Conservation (phyloP, 257 asterid genomes). For the Mitragyna speciosa region DNA sequence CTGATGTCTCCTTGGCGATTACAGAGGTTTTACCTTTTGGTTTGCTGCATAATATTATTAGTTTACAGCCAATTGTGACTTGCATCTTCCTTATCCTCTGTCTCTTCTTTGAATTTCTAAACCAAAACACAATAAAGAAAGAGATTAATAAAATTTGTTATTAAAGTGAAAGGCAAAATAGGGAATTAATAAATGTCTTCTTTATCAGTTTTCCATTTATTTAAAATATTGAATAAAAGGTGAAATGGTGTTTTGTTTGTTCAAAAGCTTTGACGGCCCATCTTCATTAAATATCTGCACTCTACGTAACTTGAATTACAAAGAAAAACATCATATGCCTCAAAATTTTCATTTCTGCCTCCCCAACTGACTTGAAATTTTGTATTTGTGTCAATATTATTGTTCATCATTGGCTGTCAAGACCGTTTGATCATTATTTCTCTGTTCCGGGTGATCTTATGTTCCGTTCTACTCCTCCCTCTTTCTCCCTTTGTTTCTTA, state of each 20-base stretch:
- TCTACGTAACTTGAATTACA: no score
- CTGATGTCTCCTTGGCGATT: slow-evolving; percentile 79
- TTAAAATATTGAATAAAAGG: background rate
- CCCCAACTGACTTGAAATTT: background rate
- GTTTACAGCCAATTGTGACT: slow-evolving; percentile 11
- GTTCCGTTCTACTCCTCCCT: background rate
- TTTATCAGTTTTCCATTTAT: background rate
- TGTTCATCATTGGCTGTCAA: background rate
- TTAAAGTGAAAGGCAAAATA: background rate
- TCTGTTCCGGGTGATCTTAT: background rate
- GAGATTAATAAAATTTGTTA: background rate
- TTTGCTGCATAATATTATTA: background rate
- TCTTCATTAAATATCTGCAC: background rate
- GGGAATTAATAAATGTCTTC: background rate
- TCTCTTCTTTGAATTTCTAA: background rate
- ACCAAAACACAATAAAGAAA: background rate
- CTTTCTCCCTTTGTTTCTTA: background rate
- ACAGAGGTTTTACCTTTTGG: slow-evolving; percentile 65
- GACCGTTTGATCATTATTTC: background rate
- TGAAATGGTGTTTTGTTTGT: background rate
- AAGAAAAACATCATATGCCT: no score
- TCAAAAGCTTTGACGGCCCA: background rate
- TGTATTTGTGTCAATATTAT: background rate
- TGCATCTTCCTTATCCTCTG: slow-evolving; percentile 6
- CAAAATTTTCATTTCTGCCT: background rate